Evolutionary conservation across 441 rosid species (phyloP).

Genomic region (Theobroma grandiflorum): DNA sequence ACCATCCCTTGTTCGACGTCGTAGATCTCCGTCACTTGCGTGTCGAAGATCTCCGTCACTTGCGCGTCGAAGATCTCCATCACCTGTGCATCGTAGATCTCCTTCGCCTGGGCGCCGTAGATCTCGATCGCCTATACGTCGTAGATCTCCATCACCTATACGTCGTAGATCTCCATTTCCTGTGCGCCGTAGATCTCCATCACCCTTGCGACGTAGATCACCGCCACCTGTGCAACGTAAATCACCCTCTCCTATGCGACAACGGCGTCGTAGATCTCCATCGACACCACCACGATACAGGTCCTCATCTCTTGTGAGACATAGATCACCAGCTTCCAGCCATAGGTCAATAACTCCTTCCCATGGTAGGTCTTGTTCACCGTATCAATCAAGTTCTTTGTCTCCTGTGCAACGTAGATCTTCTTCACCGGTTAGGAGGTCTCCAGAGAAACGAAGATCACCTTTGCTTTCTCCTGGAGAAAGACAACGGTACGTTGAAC

Average conservation of each 20-base stretch:
- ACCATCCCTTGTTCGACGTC: slow-evolving; percentile 36
- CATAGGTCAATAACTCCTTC: slow-evolving; percentile 48
- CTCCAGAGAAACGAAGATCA: slow-evolving; percentile 43
- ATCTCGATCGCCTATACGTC: slow-evolving; percentile 30
- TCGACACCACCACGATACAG: slow-evolving; percentile 40
- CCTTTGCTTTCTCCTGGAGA: slow-evolving; percentile 52
- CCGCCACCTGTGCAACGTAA: slow-evolving; percentile 29
- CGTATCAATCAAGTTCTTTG: slow-evolving; percentile 44
- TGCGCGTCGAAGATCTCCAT: slow-evolving; percentile 41
- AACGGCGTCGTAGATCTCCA: slow-evolving; percentile 46
- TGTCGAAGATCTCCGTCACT: slow-evolving; percentile 40
- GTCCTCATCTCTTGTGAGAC: slow-evolving; percentile 37
- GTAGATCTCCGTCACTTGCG: slow-evolving; percentile 29
- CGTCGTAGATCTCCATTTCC: slow-evolving; percentile 54
- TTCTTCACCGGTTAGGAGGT: slow-evolving; percentile 46
- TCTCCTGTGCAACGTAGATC: slow-evolving; percentile 43
- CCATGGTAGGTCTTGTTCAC: slow-evolving; percentile 49
- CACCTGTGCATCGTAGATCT: slow-evolving; percentile 33
- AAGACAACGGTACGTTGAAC: slow-evolving; percentile 54
- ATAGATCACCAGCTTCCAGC: slow-evolving; percentile 46
- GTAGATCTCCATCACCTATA: slow-evolving; percentile 32
- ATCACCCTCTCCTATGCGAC: slow-evolving; percentile 46
- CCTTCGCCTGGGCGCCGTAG: slow-evolving; percentile 37
- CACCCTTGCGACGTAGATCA: slow-evolving; percentile 41
- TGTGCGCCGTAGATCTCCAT: slow-evolving; percentile 52